Conservation (phyloP, 1,139 yeast species). For the Candida neerlandica region DNA sequence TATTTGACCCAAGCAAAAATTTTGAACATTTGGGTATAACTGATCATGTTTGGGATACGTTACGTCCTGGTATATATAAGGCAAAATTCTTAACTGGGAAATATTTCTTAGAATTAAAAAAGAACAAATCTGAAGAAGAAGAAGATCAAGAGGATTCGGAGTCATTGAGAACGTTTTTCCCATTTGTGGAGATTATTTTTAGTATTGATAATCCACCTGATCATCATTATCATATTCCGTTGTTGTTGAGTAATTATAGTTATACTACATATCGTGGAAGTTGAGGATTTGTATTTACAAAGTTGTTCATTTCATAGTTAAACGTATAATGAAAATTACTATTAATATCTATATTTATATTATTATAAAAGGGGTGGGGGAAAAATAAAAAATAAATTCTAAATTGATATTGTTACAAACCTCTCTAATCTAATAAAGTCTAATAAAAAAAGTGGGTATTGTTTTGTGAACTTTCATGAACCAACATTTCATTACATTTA, state of each 20-base stretch:
- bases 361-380: not conserved
- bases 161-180: constrained; percentile 64
- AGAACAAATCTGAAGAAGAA: not conserved
- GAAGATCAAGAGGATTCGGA: not conserved
- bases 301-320: not conserved
- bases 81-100: constrained; percentile 74
- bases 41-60: constrained; percentile 36
- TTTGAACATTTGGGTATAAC: constrained; percentile 34
- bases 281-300: constrained; percentile 20
- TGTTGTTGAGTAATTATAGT: constrained; percentile 78
- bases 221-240: constrained; percentile 83
- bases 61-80: constrained; percentile 67
- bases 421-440: constrained; percentile 23
- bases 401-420: constrained; percentile 1
- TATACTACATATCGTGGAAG: constrained; percentile 90
- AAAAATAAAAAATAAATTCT: not conserved
- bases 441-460: constrained; percentile 56
- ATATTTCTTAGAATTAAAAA: constrained; percentile 44
- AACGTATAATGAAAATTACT: constrained; percentile 1
- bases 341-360: too few species aligned
- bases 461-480: constrained; percentile 52
- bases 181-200: constrained; percentile 78
- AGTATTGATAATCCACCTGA: constrained; percentile 67
- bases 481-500: constrained; percentile 58
- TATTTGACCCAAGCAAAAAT: constrained; percentile 41